Evolutionary conservation across 176 grass and related monocot genomes (phyloP).

Genomic region (Avena atlantica): DNA sequence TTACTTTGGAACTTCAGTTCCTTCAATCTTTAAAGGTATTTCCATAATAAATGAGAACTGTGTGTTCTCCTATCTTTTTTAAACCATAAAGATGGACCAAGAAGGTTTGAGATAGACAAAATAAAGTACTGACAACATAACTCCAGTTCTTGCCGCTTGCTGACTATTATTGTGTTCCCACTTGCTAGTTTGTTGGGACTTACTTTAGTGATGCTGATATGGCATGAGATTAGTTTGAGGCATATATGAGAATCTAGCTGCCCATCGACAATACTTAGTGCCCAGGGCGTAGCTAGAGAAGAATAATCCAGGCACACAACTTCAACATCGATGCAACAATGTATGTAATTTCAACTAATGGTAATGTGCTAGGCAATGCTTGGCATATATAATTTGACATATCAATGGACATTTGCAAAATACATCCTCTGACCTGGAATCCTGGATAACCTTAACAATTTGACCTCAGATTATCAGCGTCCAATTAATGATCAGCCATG

Average conservation of each 20-base stretch:
- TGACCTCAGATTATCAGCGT: not conserved
- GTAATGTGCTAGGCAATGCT: not conserved
- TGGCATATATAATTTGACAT: not conserved
- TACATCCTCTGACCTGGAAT: not conserved
- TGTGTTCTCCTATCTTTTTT: not conserved
- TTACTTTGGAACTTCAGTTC: conserved; percentile 79
- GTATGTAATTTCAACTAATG: conserved; percentile 7
- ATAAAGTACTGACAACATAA: conserved; percentile 19
- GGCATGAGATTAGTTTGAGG: conserved; percentile 10
- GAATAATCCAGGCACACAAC: not conserved
- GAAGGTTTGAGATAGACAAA: conserved; percentile 6
- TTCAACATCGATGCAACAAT: not conserved
- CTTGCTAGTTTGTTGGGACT: not conserved
- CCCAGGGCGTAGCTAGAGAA: not conserved
- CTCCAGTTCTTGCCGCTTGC: not conserved
- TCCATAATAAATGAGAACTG: conserved; percentile 3
- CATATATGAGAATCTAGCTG: conserved; percentile 19
- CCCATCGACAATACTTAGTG: conserved; percentile 11
- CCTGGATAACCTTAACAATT: not conserved
- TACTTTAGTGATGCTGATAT: not conserved
- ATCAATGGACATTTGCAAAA: not conserved
- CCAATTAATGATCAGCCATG: not conserved
- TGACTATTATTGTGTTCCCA: conserved; percentile 31
- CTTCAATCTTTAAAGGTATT: conserved; percentile 87
- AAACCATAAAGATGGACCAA: not conserved